These are phyloP conservation scores for Aspergillus viridinutans DNA, from an alignment of 2,329 filamentous ascomycete genomes.

Conservation along the genomic window DNA sequence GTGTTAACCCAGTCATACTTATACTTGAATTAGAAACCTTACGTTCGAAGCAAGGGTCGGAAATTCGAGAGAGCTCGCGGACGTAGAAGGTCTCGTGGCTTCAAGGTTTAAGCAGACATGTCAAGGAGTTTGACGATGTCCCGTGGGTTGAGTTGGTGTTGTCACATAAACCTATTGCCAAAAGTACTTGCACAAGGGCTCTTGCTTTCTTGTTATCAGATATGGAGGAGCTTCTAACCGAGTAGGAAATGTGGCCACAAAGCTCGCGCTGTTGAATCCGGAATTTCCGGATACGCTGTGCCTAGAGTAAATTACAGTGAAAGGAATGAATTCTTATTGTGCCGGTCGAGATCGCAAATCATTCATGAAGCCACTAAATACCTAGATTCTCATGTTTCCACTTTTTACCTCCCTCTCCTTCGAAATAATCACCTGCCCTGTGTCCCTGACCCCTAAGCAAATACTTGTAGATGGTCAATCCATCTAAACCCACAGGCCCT, in stretches of 20 bases:
- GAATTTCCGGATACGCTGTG: not conserved
- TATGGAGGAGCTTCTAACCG: not conserved
- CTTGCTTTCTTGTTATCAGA: not conserved
- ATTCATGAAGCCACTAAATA: not conserved
- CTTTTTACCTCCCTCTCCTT: conserved; percentile 48
- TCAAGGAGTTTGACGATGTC: not conserved
- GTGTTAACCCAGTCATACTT: conserved; percentile 14
- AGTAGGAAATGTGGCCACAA: not conserved
- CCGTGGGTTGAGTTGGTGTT: conserved; percentile 14
- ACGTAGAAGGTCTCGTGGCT: conserved; percentile 95
- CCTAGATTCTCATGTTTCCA: conserved; percentile 54
- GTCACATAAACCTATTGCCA: conserved; percentile 13
- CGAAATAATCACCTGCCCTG: conserved; percentile 66
- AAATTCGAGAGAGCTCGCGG: conserved; percentile 99
- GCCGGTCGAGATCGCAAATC: not conserved
- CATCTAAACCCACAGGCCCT: conserved; percentile 89
- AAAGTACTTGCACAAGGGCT: conserved; percentile 1
- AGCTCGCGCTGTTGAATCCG: not conserved
- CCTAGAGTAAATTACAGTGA: not conserved
- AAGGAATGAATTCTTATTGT: conserved; percentile 1
- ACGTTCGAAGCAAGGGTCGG: conserved; percentile 96
- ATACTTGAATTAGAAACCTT: conserved; percentile 67
- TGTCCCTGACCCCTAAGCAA: conserved; percentile 81
- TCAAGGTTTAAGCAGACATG: conserved; percentile 82
- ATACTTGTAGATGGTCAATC: conserved; percentile 97